phyloP scores from a whole-genome alignment of 2,329 filamentous ascomycete genomes.

The Fusarium cyanostomum region DNA sequence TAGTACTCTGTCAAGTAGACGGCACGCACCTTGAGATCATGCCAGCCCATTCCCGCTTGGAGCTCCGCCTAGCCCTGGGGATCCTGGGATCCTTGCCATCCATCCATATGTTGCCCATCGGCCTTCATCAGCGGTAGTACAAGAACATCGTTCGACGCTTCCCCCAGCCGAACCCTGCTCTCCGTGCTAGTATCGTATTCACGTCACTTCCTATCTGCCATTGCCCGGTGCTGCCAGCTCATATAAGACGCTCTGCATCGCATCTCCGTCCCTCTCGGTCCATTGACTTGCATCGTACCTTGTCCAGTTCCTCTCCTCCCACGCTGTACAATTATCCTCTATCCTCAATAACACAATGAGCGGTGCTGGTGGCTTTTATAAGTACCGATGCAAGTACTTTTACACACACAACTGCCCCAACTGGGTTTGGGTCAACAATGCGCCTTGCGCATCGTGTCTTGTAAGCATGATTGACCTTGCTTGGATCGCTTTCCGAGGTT shows the following conservation, averaged over 20 bases:
- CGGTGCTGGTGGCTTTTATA: conserved; percentile 58
- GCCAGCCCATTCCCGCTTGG: conserved; percentile 41
- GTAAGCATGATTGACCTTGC: conserved; percentile 48
- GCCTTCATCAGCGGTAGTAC: conserved; percentile 39
- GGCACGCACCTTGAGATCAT: conserved; percentile 43
- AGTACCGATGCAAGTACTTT: conserved; percentile 66
- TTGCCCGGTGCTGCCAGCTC: conserved; percentile 25
- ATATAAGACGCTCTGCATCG: conserved; percentile 39
- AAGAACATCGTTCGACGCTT: conserved; percentile 44
- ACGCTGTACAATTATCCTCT: conserved; percentile 7
- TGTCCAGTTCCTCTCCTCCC: conserved; percentile 9
- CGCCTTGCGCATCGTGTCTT: conserved; percentile 59
- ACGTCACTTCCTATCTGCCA: conserved; percentile 36
- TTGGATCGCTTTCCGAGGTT: not conserved
- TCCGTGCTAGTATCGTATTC: conserved; percentile 36
- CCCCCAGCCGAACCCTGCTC: conserved; percentile 35
- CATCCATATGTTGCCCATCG: conserved; percentile 42
- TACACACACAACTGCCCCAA: conserved; percentile 61
- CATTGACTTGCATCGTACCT: conserved; percentile 23
- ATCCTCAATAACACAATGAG: conserved; percentile 41
- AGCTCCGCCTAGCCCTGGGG: conserved; percentile 39
- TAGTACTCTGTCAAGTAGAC: conserved; percentile 34
- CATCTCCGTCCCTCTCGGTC: conserved; percentile 16
- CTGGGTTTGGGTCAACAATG: conserved; percentile 64
- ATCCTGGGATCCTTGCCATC: conserved; percentile 37